phyloP scores from a whole-genome alignment of 768 basidiomycete genomes.

The Naganishia kalamii region DNA sequence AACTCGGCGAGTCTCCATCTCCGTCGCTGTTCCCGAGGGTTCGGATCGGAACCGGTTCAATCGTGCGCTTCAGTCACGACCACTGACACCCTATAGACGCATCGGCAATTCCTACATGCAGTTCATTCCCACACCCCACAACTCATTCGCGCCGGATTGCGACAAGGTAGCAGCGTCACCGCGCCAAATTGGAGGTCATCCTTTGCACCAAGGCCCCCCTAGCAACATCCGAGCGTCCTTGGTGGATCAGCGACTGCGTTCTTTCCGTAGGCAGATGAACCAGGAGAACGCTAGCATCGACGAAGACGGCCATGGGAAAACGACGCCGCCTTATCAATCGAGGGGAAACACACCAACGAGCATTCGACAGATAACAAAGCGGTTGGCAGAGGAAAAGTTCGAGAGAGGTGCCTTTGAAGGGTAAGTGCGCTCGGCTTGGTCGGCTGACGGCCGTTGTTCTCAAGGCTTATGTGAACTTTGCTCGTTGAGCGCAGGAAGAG shows the following conservation, averaged over 20 bases:
- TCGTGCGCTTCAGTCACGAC: background rate
- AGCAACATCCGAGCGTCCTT: background rate
- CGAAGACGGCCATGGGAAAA: background rate
- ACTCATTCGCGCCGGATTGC: background rate
- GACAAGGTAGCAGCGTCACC: background rate
- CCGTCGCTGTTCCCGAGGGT: background rate
- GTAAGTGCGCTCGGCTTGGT: background rate
- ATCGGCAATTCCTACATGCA: background rate
- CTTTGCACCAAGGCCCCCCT: background rate
- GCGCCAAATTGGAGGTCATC: background rate
- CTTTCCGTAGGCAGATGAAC: background rate
- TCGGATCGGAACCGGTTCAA: background rate
- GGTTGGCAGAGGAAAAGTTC: background rate
- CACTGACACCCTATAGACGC: background rate
- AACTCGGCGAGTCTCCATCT: conserved; percentile 4
- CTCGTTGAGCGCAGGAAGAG: background rate
- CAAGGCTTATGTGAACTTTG: too few species aligned
- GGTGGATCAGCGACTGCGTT: background rate
- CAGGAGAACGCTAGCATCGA: background rate
- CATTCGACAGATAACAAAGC: background rate
- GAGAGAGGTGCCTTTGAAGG: background rate
- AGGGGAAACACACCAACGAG: background rate
- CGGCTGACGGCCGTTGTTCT: too few species aligned
- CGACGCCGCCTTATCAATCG: background rate
- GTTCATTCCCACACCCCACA: background rate